These are phyloP conservation scores for Gossypium schwendimanii DNA, from an alignment of 441 rosid species.

Conservation along the genomic window DNA sequence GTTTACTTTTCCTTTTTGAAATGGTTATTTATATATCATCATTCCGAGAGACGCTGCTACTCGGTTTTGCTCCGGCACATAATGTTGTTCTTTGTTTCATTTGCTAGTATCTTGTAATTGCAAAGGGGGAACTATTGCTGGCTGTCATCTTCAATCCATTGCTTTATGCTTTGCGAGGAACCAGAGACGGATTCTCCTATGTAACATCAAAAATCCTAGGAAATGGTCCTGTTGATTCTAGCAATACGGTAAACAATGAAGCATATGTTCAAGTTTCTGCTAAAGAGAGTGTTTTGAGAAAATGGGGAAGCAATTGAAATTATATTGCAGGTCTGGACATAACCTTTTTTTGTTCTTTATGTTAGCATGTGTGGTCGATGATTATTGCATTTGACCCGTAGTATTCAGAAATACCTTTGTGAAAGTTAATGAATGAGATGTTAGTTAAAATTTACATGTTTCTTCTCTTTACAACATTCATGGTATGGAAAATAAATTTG, in stretches of 20 bases:
- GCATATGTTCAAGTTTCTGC: slow-evolving; percentile 40
- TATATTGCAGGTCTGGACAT: slow-evolving; percentile 13
- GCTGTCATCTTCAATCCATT: slow-evolving; percentile 65
- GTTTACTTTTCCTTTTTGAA: slow-evolving; percentile 10
- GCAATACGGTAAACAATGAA: slow-evolving; percentile 29
- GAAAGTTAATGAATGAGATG: slow-evolving; percentile 11
- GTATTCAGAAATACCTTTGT: not conserved
- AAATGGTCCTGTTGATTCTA: slow-evolving; percentile 18
- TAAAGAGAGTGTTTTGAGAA: slow-evolving; percentile 62
- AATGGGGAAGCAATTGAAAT: slow-evolving; percentile 72
- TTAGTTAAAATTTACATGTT: not conserved
- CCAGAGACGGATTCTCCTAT: slow-evolving; percentile 45
- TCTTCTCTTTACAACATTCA: not conserved
- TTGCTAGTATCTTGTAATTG: slow-evolving; percentile 58
- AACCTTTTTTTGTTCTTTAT: not conserved
- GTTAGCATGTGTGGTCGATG: not conserved
- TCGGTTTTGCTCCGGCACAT: not conserved
- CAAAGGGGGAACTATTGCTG: slow-evolving; percentile 65
- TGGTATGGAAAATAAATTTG: not conserved
- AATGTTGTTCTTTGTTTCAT: slow-evolving; percentile 15
- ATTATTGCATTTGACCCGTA: slow-evolving; percentile 5
- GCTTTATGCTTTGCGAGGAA: slow-evolving; percentile 59
- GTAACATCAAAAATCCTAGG: slow-evolving; percentile 43
- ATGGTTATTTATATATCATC: not conserved
- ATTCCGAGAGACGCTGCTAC: not conserved